phyloP scores from a whole-genome alignment of 495 filamentous ascomycete species.

The Aspergillus steynii region DNA sequence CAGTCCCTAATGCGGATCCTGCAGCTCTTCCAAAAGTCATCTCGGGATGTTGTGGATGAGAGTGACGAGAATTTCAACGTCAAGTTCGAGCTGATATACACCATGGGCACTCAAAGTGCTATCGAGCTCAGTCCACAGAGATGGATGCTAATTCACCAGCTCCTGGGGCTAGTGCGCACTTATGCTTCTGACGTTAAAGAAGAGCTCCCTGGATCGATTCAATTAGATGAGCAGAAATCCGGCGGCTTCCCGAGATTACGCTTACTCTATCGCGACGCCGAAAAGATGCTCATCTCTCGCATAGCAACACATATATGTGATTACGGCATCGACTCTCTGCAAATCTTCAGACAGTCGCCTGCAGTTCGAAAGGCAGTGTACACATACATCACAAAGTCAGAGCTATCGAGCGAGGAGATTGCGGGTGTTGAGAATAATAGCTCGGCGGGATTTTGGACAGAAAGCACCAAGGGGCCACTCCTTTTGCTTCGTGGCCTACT shows the following conservation, averaged over 20 bases:
- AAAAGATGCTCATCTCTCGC: neutral
- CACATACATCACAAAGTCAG: neutral
- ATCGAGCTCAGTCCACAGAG: neutral
- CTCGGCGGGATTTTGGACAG: neutral
- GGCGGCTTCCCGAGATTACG: neutral
- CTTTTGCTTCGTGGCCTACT: constrained; percentile 59
- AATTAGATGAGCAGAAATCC: neutral
- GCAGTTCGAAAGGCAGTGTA: neutral
- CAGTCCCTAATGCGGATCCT: neutral
- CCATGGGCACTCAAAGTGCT: constrained; percentile 55
- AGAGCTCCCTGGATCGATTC: neutral
- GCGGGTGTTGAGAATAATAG: neutral
- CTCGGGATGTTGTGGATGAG: constrained; percentile 63
- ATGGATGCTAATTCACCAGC: constrained; percentile 15
- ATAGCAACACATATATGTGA: neutral
- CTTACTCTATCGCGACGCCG: neutral
- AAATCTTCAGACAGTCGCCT: neutral
- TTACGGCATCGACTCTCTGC: neutral
- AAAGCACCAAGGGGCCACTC: neutral
- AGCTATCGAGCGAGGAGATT: neutral
- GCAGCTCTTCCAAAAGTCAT: constrained; percentile 6
- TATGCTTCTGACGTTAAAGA: neutral
- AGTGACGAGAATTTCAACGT: constrained; percentile 65
- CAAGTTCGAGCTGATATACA: constrained; percentile 67
- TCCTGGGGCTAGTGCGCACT: constrained; percentile 35